Percentiles rank a stretch among this genome's conserved stretches.
These are phyloP conservation scores for Globisporangium heterothallicum DNA, from an alignment of 352 stramenopile species.

Conservation along the genomic window DNA sequence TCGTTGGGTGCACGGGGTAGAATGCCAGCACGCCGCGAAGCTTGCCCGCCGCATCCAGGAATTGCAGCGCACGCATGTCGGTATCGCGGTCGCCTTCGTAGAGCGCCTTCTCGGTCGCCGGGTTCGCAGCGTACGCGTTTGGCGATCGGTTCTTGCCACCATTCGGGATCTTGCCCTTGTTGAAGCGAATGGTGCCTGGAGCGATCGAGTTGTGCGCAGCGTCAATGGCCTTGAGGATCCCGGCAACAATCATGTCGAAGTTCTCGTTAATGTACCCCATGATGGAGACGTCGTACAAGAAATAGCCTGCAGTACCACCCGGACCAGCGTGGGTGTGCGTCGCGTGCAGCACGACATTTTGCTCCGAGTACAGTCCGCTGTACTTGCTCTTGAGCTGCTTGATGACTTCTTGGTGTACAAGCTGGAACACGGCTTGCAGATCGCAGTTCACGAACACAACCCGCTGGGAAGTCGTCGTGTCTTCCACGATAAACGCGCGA, in stretches of 20 bases:
- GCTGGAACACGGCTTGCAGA: conserved; percentile 36
- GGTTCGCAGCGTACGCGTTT: conserved; percentile 66
- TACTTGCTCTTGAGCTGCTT: conserved; percentile 34
- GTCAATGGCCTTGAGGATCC: conserved; percentile 59
- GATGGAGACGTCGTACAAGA: conserved; percentile 58
- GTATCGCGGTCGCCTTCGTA: conserved; percentile 66
- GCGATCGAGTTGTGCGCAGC: conserved; percentile 49
- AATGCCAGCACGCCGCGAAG: conserved; percentile 63
- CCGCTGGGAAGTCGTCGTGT: conserved; percentile 25
- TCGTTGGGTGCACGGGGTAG: conserved; percentile 73
- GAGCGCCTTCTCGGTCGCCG: conserved; percentile 36
- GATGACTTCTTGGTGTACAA: conserved; percentile 51
- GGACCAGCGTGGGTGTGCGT: conserved; percentile 83
- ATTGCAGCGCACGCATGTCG: conserved; percentile 58
- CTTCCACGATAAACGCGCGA: conserved; percentile 56
- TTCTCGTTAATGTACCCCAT: conserved; percentile 45
- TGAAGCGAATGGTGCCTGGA: conserved; percentile 34
- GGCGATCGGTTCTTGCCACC: conserved; percentile 69
- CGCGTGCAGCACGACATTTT: conserved; percentile 71
- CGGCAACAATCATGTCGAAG: conserved; percentile 58
- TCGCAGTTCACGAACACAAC: conserved; percentile 52
- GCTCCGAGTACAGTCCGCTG: conserved; percentile 33
- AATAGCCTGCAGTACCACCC: conserved; percentile 68
- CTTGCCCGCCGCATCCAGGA: conserved; percentile 26
- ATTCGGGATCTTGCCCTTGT: conserved; percentile 24